Percentiles rank a stretch among this genome's conserved stretches.
Evolutionary conservation across 768 basidiomycete genomes (phyloP).

Genomic region (Multifurca ochricompacta): DNA sequence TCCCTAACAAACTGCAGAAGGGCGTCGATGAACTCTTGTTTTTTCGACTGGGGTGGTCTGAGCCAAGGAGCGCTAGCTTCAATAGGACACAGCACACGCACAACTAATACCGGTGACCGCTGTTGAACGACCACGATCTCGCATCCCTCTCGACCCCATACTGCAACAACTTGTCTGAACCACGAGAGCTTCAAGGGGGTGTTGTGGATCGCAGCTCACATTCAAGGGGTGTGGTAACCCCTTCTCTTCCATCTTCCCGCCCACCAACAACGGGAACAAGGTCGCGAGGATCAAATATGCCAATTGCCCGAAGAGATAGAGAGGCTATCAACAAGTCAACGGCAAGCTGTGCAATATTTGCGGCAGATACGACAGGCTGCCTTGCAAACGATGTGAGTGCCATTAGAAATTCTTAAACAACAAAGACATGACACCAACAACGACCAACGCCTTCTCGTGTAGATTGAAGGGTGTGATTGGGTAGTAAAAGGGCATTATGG

Average conservation of each 20-base stretch:
- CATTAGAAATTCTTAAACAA: neutral
- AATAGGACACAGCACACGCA: conserved; percentile 25
- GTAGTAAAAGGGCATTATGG: conserved; percentile 13
- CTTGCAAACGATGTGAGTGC: conserved; percentile 15
- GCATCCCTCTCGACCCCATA: conserved; percentile 48
- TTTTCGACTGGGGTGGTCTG: conserved; percentile 42
- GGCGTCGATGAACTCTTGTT: conserved; percentile 55
- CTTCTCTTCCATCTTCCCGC: conserved; percentile 51
- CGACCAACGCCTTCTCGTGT: conserved; percentile 9
- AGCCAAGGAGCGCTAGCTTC: neutral
- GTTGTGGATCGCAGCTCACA: conserved; percentile 35
- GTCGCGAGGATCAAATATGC: conserved; percentile 52
- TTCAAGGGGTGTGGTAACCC: conserved; percentile 71
- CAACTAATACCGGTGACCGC: conserved; percentile 72
- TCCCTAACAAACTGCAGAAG: conserved; percentile 50
- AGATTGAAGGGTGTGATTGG: conserved; percentile 1
- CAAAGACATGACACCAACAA: conserved; percentile 8
- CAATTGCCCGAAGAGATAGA: conserved; percentile 51
- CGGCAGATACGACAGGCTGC: conserved; percentile 69
- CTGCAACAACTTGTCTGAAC: conserved; percentile 30
- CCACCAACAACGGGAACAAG: conserved; percentile 67
- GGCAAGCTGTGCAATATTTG: conserved; percentile 75
- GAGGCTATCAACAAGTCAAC: conserved; percentile 67
- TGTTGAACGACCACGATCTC: conserved; percentile 66
- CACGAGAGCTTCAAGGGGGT: conserved; percentile 11